phyloP scores from a whole-genome alignment of 192 early-diverging fungal genomes.

The Podochytrium sp. region DNA sequence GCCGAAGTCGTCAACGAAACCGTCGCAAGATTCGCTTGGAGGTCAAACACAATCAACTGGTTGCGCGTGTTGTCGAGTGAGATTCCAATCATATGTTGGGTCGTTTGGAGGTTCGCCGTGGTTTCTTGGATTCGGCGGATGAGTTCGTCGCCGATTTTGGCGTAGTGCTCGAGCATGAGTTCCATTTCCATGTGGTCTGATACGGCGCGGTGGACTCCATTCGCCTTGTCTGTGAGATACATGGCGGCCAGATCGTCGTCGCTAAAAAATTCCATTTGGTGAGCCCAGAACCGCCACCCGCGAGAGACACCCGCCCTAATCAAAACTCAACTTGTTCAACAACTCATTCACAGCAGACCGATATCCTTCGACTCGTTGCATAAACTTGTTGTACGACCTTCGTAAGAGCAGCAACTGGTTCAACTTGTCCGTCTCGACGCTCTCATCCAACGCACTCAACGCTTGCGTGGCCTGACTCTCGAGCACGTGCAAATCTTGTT shows the following conservation, averaged over 20 bases:
- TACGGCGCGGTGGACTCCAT: slow-evolving; percentile 52
- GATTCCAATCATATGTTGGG: slow-evolving; percentile 85
- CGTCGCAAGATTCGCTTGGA: slow-evolving; percentile 79
- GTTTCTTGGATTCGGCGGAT: slow-evolving; percentile 50
- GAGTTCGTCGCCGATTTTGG: slow-evolving; percentile 75
- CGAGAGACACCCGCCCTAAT: too few species aligned
- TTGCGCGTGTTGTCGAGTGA: slow-evolving; percentile 86
- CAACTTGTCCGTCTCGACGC: slow-evolving; percentile 73
- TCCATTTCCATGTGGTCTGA: slow-evolving; percentile 88
- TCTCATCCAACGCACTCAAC: slow-evolving; percentile 73
- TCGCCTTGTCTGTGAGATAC: slow-evolving; percentile 84
- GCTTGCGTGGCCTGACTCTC: slow-evolving; percentile 68
- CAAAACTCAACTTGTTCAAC: slow-evolving; percentile 57
- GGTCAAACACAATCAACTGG: slow-evolving; percentile 81
- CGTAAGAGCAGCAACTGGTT: slow-evolving; percentile 78
- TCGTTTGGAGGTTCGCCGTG: slow-evolving; percentile 74
- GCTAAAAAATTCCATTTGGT: slow-evolving; percentile 20
- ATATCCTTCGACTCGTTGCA: slow-evolving; percentile 74
- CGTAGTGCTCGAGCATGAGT: slow-evolving; percentile 86
- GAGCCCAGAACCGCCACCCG: too few species aligned
- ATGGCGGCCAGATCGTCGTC: slow-evolving; percentile 90
- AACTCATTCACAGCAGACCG: slow-evolving; percentile 80
- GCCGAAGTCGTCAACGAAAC: slow-evolving; percentile 76
- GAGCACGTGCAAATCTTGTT: slow-evolving; percentile 63
- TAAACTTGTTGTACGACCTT: slow-evolving; percentile 79